These are phyloP conservation scores for Kwoniella newhampshirensis DNA, from an alignment of 768 basidiomycete genomes.

Conservation along the genomic window DNA sequence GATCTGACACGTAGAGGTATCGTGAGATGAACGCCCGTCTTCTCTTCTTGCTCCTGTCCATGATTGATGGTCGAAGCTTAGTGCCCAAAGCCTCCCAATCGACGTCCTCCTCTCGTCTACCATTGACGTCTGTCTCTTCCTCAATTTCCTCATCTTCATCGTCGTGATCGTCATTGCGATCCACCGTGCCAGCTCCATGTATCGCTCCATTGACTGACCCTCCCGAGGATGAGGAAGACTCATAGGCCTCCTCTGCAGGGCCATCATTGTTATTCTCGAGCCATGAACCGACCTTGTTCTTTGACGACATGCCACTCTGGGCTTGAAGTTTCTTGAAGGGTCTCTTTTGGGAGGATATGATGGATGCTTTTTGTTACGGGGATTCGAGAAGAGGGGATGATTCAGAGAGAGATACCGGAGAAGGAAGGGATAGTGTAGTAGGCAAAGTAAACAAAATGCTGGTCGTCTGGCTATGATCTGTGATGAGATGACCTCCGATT, in stretches of 20 bases:
- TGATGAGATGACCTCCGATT: background rate
- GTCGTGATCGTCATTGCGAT: constrained; percentile 17
- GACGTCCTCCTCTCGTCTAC: constrained; percentile 22
- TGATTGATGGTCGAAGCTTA: constrained; percentile 24
- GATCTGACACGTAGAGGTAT: constrained; percentile 33
- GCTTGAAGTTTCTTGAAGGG: constrained; percentile 41
- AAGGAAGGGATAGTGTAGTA: background rate
- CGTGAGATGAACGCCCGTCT: constrained; percentile 32
- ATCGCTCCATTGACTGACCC: background rate
- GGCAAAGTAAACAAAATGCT: background rate
- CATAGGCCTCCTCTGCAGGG: constrained; percentile 35
- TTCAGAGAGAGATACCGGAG: constrained; percentile 1
- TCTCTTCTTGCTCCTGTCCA: constrained; percentile 37
- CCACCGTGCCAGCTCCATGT: constrained; percentile 6
- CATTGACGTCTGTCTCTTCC: constrained; percentile 6
- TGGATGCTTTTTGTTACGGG: constrained; percentile 7
- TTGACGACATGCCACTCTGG: constrained; percentile 34
- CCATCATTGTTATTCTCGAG: constrained; percentile 29
- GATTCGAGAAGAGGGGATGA: background rate
- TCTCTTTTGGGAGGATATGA: constrained; percentile 27
- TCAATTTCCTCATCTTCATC: constrained; percentile 20
- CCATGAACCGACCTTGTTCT: constrained; percentile 48
- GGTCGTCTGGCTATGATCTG: background rate
- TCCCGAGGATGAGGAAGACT: constrained; percentile 23
- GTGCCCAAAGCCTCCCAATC: constrained; percentile 39